Base-by-base conservation (phyloP, 768 basidiomycete genomes). In the Xanthoconium purpureum region DNA sequence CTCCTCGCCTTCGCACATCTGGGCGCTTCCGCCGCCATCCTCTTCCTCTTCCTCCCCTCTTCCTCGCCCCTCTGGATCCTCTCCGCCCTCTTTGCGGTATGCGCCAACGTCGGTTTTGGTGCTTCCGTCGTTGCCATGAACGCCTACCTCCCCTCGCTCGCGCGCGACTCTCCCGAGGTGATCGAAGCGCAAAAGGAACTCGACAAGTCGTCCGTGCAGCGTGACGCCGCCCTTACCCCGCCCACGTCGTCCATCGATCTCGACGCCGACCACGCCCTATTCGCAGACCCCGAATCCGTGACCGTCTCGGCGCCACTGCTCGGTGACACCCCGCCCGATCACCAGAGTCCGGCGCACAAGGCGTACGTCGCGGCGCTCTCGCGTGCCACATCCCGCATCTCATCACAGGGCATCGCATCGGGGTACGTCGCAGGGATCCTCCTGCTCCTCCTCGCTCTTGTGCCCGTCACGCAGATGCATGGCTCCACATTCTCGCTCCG, bases 51-150 rank as follows among this genome's bases (percentile, higher is more conserved):
- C 13, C 77, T 96, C 6, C 80, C 92, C 0, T 89, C 91, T 0
- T 73, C 84, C 0, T 89, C 89, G 0, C 74, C 82, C 0, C 50
- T 89, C 6, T 94, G 94, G 87, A 75, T 79, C 1, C 63, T 89
- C 5, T 82, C 81, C 0, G 85, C 89, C 1, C 64, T 88, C 0
- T 76, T 97, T 4, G 87, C 89, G 0, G 80, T 91, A 44, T 73
- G 80, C 7, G 89, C 94, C 10, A 96, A 95, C 65, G 86, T 94
- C 13, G 83, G 85, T 3, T 97, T 97, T 61, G 91, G 94, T 2
- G 88, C 87, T 0, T 89, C 88, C 5, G 77, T 87, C 11, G 95
- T 98, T 5, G 94, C 93, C 18, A 83, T 92, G 79, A 98, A 98
- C 66, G 82, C 92, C 0, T 96, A 96, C 70, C 81, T 96, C 5